Conservation (phyloP, 2,329 filamentous ascomycete genomes). For the Passalora sequoiae region DNA sequence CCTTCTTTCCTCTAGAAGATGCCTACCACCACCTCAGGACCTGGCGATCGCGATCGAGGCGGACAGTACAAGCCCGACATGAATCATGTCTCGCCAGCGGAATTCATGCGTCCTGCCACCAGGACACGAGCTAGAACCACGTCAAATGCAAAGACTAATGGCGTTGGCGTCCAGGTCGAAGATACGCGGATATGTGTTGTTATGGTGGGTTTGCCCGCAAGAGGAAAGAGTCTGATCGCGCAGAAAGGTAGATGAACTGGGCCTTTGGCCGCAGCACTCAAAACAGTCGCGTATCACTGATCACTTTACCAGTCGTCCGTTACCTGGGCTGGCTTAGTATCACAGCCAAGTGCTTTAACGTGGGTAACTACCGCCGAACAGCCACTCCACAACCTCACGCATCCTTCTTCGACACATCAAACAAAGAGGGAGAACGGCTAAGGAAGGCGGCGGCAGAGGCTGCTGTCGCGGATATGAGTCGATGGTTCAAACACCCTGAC, state of each 20-base stretch:
- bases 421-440: conserved; percentile 83
- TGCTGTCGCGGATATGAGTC: conserved; percentile 86
- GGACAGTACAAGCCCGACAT: conserved; percentile 27
- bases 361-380: conserved; percentile 87
- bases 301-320: conserved; percentile 60
- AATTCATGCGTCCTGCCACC: conserved; percentile 41
- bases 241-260: conserved; percentile 69
- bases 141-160: conserved; percentile 45
- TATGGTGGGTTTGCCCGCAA: conserved; percentile 93
- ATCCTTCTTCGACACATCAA: conserved; percentile 90
- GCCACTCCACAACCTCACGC: conserved; percentile 85
- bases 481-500: conserved; percentile 73
- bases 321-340: conserved; percentile 97
- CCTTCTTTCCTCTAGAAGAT: conserved; percentile 1
- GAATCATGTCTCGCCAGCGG: conserved; percentile 31
- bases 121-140: conserved; percentile 26
- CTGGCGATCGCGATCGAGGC: conserved; percentile 31
- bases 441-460: conserved; percentile 84
- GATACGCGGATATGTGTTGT: conserved; percentile 96
- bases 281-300: conserved; percentile 9
- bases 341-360: conserved; percentile 90
- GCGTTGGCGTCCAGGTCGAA: conserved; percentile 78
- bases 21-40: conserved; percentile 13
- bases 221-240: conserved; percentile 95
- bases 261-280: too few relatives aligned